A percentile compares a stretch with the other conserved stretches of the same genome.
Evolutionary conservation across 352 stramenopile genomes (phyloP).

Genomic region (Phytophthora fragariaefolia): DNA sequence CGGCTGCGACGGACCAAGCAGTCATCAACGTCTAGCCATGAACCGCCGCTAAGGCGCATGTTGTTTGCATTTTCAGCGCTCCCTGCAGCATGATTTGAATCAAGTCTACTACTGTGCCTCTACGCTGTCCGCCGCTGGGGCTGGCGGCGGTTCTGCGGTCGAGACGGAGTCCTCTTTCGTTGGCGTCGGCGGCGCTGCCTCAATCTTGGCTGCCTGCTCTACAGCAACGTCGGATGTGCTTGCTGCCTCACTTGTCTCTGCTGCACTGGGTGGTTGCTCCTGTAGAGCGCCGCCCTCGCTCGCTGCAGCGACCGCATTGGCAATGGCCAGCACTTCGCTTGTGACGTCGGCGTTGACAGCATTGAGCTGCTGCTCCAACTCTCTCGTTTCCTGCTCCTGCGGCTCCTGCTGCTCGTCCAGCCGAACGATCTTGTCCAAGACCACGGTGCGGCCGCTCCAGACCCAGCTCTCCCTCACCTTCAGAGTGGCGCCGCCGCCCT

Average conservation of each 20-base stretch:
- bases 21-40: conserved; percentile 24
- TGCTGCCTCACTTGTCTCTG: conserved; percentile 21
- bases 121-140: not conserved
- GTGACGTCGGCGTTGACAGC: not conserved
- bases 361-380: conserved; percentile 4
- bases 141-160: not conserved
- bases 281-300: not conserved
- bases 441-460: conserved; percentile 65
- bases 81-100: conserved; percentile 4
- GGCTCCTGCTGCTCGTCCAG: conserved; percentile 17
- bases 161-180: conserved; percentile 20
- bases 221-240: not conserved
- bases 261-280: conserved; percentile 16
- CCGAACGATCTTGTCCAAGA: conserved; percentile 75
- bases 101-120: no score
- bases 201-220: not conserved
- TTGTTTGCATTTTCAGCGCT: conserved; percentile 4
- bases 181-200: not conserved
- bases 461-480: conserved; percentile 73
- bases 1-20: conserved; percentile 21
- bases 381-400: conserved; percentile 1
- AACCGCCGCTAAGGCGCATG: conserved; percentile 13
- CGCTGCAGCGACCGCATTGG: not conserved
- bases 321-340: not conserved
- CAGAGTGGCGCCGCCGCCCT: conserved; percentile 39